phyloP scores from a whole-genome alignment of 2,329 filamentous ascomycete genomes.

The Diaporthe caulivora region DNA sequence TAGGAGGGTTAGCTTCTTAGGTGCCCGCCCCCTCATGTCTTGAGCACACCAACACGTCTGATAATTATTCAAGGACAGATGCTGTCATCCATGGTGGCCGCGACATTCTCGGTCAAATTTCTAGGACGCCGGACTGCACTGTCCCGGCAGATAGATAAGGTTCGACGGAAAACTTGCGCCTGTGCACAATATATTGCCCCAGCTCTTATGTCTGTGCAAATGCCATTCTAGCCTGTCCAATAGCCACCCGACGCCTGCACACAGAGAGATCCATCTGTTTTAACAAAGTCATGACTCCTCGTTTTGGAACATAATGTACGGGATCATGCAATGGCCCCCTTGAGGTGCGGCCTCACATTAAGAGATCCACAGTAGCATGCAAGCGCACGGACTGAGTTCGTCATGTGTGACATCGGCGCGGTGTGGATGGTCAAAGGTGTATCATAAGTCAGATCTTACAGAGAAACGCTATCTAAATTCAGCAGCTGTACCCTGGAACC shows the following conservation, averaged over 20 bases:
- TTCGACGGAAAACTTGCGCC: background rate
- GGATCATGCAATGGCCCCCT: background rate
- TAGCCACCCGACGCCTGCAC: background rate
- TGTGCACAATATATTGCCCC: background rate
- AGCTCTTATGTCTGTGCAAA: background rate
- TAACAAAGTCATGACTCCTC: background rate
- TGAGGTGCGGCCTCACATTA: background rate
- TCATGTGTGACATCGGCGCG: conserved; percentile 18
- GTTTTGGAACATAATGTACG: background rate
- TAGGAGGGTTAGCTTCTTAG: background rate
- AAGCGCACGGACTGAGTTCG: conserved; percentile 20
- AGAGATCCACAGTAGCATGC: conserved; percentile 9
- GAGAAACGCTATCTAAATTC: conserved; percentile 21
- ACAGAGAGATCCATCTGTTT: background rate
- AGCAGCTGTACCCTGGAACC: background rate
- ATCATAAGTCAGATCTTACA: conserved; percentile 26
- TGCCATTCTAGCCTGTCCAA: background rate
- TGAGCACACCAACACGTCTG: background rate
- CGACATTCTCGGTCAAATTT: background rate
- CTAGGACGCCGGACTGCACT: background rate
- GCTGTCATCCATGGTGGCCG: background rate
- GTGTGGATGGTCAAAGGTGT: background rate
- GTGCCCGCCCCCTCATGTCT: background rate
- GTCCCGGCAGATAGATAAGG: background rate
- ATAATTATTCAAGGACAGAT: background rate